A percentile compares a stretch with the other conserved stretches of the same genome.
phyloP scores from a whole-genome alignment of 2,329 filamentous ascomycete genomes.

The Aspergillus cejpii region DNA sequence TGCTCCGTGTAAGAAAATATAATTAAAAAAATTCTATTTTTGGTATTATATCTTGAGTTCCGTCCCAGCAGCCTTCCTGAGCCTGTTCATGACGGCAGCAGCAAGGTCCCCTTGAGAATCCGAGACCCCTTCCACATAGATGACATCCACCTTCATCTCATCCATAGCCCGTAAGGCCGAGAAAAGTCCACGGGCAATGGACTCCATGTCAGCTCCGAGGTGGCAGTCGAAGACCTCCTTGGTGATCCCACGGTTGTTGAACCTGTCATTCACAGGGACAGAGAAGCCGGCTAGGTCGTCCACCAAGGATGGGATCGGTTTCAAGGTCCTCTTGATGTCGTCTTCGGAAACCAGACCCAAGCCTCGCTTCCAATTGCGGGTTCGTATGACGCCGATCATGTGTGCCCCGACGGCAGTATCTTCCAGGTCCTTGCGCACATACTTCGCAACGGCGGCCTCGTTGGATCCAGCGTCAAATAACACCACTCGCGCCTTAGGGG shows the following conservation, averaged over 20 bases:
- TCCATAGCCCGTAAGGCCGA: slow-evolving; percentile 81
- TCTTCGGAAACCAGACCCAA: slow-evolving; percentile 22
- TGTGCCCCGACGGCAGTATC: slow-evolving; percentile 26
- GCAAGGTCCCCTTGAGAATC: slow-evolving; percentile 69
- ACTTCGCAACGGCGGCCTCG: slow-evolving; percentile 22
- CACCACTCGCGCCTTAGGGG: slow-evolving; percentile 77
- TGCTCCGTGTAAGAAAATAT: background rate
- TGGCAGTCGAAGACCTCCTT: slow-evolving; percentile 58
- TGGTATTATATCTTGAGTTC: slow-evolving; percentile 44
- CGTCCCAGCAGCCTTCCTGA: slow-evolving; percentile 65
- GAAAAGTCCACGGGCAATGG: slow-evolving; percentile 81
- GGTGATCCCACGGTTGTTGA: slow-evolving; percentile 13
- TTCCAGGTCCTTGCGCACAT: slow-evolving; percentile 30
- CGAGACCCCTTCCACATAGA: slow-evolving; percentile 81
- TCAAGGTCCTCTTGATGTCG: slow-evolving; percentile 18
- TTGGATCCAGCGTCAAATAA: slow-evolving; percentile 61
- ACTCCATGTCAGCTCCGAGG: slow-evolving; percentile 62
- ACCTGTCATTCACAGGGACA: slow-evolving; percentile 21
- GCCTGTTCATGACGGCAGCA: slow-evolving; percentile 76
- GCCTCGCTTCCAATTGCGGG: slow-evolving; percentile 32
- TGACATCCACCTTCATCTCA: slow-evolving; percentile 67
- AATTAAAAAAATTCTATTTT: slow-evolving; percentile 9
- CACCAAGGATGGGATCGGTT: slow-evolving; percentile 21
- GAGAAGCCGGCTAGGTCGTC: slow-evolving; percentile 24
- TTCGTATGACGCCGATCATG: slow-evolving; percentile 38